Conservation (phyloP, 2,329 filamentous ascomycete species). For the Fusarium brachygibbosum region DNA sequence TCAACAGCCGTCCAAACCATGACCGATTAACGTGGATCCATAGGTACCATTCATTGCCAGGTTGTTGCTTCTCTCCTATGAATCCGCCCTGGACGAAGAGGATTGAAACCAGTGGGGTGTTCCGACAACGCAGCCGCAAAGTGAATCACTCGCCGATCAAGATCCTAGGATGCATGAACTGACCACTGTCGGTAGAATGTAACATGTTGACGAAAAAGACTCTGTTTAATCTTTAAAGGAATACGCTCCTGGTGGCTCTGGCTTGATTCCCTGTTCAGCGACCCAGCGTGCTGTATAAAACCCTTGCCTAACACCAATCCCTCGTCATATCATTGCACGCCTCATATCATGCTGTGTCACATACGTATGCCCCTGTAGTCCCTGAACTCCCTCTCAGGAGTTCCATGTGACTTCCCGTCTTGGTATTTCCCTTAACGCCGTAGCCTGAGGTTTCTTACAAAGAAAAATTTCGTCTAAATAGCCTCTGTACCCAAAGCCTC, state of each 20-base stretch:
- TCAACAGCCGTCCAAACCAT: background rate
- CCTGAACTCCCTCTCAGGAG: conserved; percentile 7
- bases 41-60: background rate
- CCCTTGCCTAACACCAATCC: conserved; percentile 5
- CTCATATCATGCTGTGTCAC: conserved; percentile 33
- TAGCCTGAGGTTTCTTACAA: conserved; percentile 45
- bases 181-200: conserved; percentile 3
- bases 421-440: conserved; percentile 53
- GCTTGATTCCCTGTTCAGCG: conserved; percentile 13
- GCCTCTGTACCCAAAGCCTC: conserved; percentile 13
- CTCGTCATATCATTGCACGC: conserved; percentile 22
- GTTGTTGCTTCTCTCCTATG: background rate
- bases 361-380: conserved; percentile 17
- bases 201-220: conserved; percentile 8
- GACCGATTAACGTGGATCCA: background rate
- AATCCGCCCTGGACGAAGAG: conserved; percentile 9
- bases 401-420: conserved; percentile 45
- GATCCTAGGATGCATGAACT: conserved; percentile 6
- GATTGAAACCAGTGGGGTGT: conserved; percentile 26
- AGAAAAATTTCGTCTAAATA: conserved; percentile 36
- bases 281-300: conserved; percentile 8
- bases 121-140: conserved; percentile 37
- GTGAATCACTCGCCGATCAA: conserved; percentile 36
- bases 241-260: conserved; percentile 10
- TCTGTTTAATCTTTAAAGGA: conserved; percentile 16